Evolutionary conservation across 352 stramenopile genomes (phyloP), one percentile per base, ranked within the genome.

Genomic region (Achlya hypogyna): DNA sequence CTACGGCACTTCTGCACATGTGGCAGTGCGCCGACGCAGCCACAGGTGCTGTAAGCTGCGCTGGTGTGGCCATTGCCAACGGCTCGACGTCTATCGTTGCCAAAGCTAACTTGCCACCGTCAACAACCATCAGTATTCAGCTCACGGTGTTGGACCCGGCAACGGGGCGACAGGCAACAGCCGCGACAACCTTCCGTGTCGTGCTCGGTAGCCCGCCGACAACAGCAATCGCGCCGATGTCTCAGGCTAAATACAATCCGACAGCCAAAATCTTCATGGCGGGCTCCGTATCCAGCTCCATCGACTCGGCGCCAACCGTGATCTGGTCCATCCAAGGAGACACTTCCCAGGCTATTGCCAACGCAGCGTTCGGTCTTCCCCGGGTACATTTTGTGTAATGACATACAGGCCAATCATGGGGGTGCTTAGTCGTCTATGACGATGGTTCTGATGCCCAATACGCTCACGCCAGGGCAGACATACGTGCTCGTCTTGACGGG

Each of bases 181-280:
- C 77, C 0, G 81, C 75, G 0, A 71, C 81, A 0, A 69, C 84
- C 18, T 81, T 82, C 56, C 74, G 74, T 8, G 67, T 85, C 35
- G 76, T 74, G 5, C 73, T 75, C 35, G 81, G 81, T 1, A 84
- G 74, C 0, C 79, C 76, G 10, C 81, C 81, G 20, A 71, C 67
- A 20, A 81, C 86, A 2, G 78, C 78, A 3, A 87, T 89, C 29
- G 78, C 84, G 12, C 63, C 78, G 3, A 52, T 89, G 2, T 47
- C 54, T 0, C 66, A 59, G 1, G 40, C 71, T 5, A 89, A 89
- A 47, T 78, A 87, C 2, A 89, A 89, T 40, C 34, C 43, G 4
- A 86, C 87, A 47, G 77, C 81, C 40, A 78, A 79, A 4, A 72
- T 87, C 5, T 45, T 89, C 1, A 60, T 89, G n/a, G 79, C 79